Conservation (phyloP, 1,284 basidiomycete species). For the Flammula alnicola region DNA sequence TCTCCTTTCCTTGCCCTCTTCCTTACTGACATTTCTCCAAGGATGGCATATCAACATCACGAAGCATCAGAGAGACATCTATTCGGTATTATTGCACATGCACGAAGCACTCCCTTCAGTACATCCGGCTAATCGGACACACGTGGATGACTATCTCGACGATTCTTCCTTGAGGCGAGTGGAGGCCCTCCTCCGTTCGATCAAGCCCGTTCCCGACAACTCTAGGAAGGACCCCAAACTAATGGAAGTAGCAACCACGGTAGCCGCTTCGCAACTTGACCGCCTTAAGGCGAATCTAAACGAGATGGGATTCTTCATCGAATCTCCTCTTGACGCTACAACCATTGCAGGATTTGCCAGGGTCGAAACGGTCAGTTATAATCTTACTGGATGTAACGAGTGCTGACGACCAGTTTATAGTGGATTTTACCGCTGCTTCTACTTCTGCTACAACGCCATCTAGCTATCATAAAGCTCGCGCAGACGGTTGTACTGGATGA, state of each 20-base stretch:
- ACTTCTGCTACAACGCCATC: slow-evolving; percentile 10
- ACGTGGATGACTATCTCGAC: slow-evolving; percentile 12
- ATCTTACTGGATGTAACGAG: neutral
- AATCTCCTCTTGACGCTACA: neutral
- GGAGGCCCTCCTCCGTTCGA: slow-evolving; percentile 16
- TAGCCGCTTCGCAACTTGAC: slow-evolving; percentile 4
- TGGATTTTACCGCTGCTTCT: slow-evolving; percentile 15
- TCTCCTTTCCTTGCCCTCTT: neutral
- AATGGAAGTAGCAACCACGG: neutral
- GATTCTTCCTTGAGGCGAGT: slow-evolving; percentile 1
- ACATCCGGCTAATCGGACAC: slow-evolving; percentile 10
- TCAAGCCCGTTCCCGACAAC: slow-evolving; percentile 7
- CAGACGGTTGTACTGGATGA: slow-evolving; percentile 4
- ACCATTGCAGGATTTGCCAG: slow-evolving; percentile 7
- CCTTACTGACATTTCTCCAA: neutral
- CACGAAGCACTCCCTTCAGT: slow-evolving; percentile 2
- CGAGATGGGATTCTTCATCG: slow-evolving; percentile 8
- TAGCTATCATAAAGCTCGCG: slow-evolving; percentile 9
- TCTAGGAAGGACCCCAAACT: slow-evolving; percentile 3
- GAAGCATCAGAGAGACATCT: slow-evolving; percentile 26
- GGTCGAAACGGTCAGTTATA: slow-evolving; percentile 12
- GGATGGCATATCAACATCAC: slow-evolving; percentile 28
- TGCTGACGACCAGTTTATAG: neutral
- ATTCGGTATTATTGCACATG: slow-evolving; percentile 23
- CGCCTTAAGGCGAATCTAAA: slow-evolving; percentile 10